Percentiles rank a stretch among this genome's conserved stretches.
phyloP scores from a whole-genome alignment of 441 rosid species.

The Adansonia gregorii region DNA sequence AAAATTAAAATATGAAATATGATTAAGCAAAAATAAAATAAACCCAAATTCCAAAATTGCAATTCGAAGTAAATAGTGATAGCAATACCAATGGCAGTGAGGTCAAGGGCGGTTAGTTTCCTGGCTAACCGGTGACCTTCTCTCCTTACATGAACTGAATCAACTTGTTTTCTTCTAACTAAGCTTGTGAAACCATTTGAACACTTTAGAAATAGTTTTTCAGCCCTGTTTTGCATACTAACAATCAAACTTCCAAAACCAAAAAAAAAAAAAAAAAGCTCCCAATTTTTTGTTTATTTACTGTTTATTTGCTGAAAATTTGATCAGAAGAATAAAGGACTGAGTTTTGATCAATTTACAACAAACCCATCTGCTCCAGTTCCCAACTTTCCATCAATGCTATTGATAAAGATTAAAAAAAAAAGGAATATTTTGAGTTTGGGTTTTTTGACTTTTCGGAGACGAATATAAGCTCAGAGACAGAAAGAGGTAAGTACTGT shows the following conservation, averaged over 20 bases:
- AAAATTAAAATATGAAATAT: background rate
- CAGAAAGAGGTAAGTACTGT: background rate
- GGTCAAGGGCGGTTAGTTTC: constrained; percentile 69
- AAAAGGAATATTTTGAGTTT: background rate
- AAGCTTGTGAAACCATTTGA: constrained; percentile 53
- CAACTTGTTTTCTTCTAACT: constrained; percentile 93
- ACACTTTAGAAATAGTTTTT: constrained; percentile 18
- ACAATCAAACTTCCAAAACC: background rate
- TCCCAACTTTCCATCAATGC: background rate
- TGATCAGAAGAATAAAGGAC: background rate
- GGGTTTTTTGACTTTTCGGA: background rate
- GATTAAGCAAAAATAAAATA: background rate
- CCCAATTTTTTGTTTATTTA: background rate
- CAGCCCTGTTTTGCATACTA: constrained; percentile 31
- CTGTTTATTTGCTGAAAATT: background rate
- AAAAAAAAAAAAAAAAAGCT: background rate
- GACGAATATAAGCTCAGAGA: background rate
- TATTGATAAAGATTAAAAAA: background rate
- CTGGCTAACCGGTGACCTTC: constrained; percentile 68
- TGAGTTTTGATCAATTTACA: constrained; percentile 28
- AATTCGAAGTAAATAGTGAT: background rate
- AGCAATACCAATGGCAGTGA: constrained; percentile 79
- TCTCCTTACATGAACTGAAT: constrained; percentile 53
- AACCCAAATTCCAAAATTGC: constrained; percentile 6
- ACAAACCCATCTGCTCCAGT: constrained; percentile 25